Base-by-base conservation (phyloP, 345 rosid species). In the Viola odorata region DNA sequence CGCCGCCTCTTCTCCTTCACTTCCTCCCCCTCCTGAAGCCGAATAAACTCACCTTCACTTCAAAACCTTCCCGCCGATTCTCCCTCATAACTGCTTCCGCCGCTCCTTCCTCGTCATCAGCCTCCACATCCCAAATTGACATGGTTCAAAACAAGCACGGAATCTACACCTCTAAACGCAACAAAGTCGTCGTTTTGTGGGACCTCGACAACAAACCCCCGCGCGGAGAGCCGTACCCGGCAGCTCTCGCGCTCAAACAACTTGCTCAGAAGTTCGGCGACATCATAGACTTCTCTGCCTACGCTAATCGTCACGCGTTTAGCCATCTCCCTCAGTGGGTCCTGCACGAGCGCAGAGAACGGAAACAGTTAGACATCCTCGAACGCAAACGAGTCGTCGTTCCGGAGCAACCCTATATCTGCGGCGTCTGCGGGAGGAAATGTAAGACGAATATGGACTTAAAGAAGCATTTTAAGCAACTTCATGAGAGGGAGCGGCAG, bases 181-280 rank as follows among this genome's bases (percentile, higher is more conserved):
- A 75, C 71, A 87, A 82, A 61, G 96, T 92, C 8, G 89, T 89
- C 0, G 91, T 92, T 56, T 78, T 87, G 6, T 89, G 96, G 98
- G 96, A 92, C 84, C 88, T 92, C 45, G 98, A 92, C 72, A 92
- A 92, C 82, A 92, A 92, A 64, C 98, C 96, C 6, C 96, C 96
- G 0, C 82, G 89, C 0, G 96, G 96, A 7, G 87, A 84, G 39
- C 98, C 96, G 0, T 92, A 77, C 65, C 77, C 75, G 10, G 96
- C 96, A 0, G 98, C 96, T 0, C 51, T 74, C 39, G 84, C 83
- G 4, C 80, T 92, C 50, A 80, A 84, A 14, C 63, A 63, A 23
- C 69, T 87, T 7, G 96, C 95, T 3, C 71, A 78, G 75, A 73
- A 60, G 5, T 83, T 91, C 66, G 98, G 98, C 7, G 75, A 84